Conservation (phyloP, 441 rosid genomes). For the Croton laevigatus region DNA sequence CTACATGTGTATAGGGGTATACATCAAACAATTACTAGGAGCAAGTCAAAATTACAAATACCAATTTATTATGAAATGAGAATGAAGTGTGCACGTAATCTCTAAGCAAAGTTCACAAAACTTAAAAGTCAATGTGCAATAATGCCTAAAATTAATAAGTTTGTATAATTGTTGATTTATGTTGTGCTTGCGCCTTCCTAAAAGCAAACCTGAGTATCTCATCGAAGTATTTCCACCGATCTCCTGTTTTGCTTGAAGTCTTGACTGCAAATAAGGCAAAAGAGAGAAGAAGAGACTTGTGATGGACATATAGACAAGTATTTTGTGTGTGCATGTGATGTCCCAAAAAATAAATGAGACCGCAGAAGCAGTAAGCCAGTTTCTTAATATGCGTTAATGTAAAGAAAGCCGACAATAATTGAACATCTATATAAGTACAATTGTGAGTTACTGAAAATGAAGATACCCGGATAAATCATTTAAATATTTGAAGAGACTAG, state of each 20-base stretch:
- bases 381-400: not conserved
- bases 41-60: not conserved
- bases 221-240: conserved; percentile 54
- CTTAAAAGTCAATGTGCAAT: not conserved
- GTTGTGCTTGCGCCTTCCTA: conserved; percentile 8
- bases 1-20: not conserved
- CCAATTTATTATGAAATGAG: not conserved
- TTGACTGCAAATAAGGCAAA: conserved; percentile 43
- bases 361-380: not conserved
- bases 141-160: not conserved
- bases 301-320: not conserved
- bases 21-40: not conserved
- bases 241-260: conserved; percentile 80
- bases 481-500: not conserved
- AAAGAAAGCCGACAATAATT: not conserved
- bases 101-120: not conserved
- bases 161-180: not conserved
- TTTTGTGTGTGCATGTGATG: not conserved
- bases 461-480: conserved; percentile 4
- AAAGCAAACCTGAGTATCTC: conserved; percentile 60
- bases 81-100: not conserved
- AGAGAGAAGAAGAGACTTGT: conserved; percentile 18
- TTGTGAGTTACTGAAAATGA: not conserved
- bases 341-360: not conserved
- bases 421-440: not conserved